These are phyloP conservation scores for Suillus subalutaceus DNA, from an alignment of 768 basidiomycete genomes.

Conservation along the genomic window DNA sequence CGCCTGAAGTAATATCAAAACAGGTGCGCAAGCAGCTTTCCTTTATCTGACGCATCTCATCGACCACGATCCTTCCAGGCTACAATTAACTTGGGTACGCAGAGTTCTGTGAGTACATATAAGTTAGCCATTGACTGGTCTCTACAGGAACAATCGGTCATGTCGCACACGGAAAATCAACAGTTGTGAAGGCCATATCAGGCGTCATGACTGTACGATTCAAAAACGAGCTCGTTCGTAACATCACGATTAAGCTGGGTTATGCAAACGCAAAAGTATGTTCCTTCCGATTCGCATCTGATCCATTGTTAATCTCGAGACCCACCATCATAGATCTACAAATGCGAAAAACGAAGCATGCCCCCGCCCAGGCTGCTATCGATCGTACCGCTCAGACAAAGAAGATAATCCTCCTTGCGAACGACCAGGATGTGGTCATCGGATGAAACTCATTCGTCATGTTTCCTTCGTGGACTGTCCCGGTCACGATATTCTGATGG, in stretches of 20 bases:
- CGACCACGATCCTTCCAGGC: slow-evolving; percentile 54
- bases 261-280: slow-evolving; percentile 98
- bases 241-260: slow-evolving; percentile 99
- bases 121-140: slow-evolving; percentile 3
- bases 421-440: slow-evolving; percentile 85
- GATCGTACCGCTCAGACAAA: slow-evolving; percentile 92
- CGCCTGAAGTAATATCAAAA: slow-evolving; percentile 89
- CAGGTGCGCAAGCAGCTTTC: slow-evolving; percentile 56
- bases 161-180: slow-evolving; percentile 97
- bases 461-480: slow-evolving; percentile 99
- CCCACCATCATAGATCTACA: slow-evolving; percentile 76
- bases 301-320: neutral
- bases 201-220: slow-evolving; percentile 98
- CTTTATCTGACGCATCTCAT: neutral
- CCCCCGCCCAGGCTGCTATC: slow-evolving; percentile 91
- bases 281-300: slow-evolving; percentile 18
- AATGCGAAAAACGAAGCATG: slow-evolving; percentile 94
- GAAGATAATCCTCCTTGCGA: slow-evolving; percentile 94
- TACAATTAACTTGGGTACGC: slow-evolving; percentile 87
- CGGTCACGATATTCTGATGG: slow-evolving; percentile 99
- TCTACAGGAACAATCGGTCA: slow-evolving; percentile 91
- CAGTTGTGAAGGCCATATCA: slow-evolving; percentile 97
- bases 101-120: neutral
- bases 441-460: slow-evolving; percentile 92
- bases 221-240: slow-evolving; percentile 98